These are phyloP conservation scores for Pelargonium myrrhifolium DNA, from an alignment of 441 rosid species.

Conservation along the genomic window DNA sequence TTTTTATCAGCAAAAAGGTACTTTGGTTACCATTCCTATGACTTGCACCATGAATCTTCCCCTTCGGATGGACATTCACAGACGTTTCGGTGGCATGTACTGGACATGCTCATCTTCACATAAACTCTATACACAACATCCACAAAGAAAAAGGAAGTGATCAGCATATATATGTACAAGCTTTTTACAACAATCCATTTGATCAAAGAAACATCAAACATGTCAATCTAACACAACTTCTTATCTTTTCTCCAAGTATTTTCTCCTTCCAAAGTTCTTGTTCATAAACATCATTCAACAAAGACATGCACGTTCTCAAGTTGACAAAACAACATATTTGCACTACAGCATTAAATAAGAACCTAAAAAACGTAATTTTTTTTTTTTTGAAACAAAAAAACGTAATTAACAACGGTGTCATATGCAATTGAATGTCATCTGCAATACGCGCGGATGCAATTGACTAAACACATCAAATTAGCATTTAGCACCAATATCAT, in stretches of 20 bases:
- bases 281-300: background rate
- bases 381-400: too few species aligned
- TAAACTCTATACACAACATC: constrained; percentile 41
- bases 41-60: too few species aligned
- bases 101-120: constrained; percentile 72
- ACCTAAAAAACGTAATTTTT: too few species aligned
- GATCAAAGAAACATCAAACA: too few species aligned
- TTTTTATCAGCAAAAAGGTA: too few species aligned
- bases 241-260: background rate
- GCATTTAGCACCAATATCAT: too few species aligned
- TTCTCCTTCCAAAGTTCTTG: background rate
- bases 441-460: background rate
- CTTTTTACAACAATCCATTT: background rate
- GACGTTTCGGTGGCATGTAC: constrained; percentile 59
- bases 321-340: too few species aligned
- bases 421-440: background rate
- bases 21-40: too few species aligned
- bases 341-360: background rate
- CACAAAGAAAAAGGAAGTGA: constrained; percentile 8
- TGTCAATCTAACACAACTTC: background rate
- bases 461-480: too few species aligned
- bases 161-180: background rate
- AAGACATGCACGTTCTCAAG: background rate
- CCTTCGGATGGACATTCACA: constrained; percentile 17
- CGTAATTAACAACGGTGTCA: background rate